Conservation (phyloP, 2,329 filamentous ascomycete genomes). For the Paracamarosporium sp. region DNA sequence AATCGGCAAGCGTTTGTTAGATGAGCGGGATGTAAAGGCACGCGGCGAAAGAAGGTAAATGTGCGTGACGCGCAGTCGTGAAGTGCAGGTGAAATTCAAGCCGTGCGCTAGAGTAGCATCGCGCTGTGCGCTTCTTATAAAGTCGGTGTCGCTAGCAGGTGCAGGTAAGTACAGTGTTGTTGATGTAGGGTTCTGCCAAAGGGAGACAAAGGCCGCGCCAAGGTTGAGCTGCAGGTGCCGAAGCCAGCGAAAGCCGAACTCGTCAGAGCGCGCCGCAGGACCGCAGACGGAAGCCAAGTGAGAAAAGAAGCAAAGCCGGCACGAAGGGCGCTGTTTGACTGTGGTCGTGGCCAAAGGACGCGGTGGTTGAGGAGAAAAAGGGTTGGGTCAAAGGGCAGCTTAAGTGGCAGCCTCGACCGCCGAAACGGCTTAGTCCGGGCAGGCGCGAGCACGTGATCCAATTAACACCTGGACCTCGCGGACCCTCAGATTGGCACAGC, state of each 20-base stretch:
- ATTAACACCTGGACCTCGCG: constrained; percentile 10
- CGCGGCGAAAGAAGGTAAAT: constrained; percentile 13
- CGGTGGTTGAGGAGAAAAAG: neutral
- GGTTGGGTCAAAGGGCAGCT: neutral
- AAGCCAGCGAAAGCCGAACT: constrained; percentile 9
- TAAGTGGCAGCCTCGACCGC: neutral
- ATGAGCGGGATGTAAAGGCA: constrained; percentile 18
- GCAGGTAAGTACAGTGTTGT: neutral
- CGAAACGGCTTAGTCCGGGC: constrained; percentile 1
- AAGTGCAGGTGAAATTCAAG: neutral
- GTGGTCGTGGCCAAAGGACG: neutral
- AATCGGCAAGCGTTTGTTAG: neutral
- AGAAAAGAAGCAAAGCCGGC: neutral
- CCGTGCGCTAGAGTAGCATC: neutral
- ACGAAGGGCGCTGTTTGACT: neutral
- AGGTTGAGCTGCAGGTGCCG: constrained; percentile 5
- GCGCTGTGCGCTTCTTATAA: neutral
- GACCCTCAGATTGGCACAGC: neutral
- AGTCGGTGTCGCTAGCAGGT: neutral
- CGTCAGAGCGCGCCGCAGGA: neutral
- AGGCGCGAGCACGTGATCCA: constrained; percentile 4
- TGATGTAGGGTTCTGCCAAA: neutral
- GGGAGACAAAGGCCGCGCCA: constrained; percentile 3
- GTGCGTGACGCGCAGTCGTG: neutral
- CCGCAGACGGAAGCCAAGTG: neutral